Evolutionary conservation across 495 filamentous ascomycete species (phyloP).

Genomic region (Aspergillus mulundensis): DNA sequence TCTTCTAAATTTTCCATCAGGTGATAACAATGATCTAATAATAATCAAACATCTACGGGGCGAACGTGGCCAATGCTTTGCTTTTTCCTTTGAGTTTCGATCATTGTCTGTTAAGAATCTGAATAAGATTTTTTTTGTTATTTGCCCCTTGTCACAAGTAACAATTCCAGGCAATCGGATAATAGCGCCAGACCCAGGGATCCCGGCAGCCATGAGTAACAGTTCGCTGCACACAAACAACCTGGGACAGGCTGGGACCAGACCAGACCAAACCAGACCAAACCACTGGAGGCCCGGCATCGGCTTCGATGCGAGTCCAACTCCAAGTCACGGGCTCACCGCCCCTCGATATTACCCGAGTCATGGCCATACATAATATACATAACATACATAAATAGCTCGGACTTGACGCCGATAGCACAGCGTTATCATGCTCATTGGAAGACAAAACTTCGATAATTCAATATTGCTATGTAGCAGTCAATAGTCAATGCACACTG

Average conservation of each 20-base stretch:
- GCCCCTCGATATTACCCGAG: slow-evolving; percentile 7
- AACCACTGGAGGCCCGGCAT: neutral
- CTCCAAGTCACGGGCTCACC: slow-evolving; percentile 8
- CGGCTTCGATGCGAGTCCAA: neutral
- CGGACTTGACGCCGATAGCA: neutral
- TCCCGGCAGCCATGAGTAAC: neutral
- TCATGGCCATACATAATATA: too few relatives aligned
- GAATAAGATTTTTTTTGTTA: neutral
- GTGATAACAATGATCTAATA: neutral
- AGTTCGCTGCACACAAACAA: too few relatives aligned
- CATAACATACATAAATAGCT: neutral
- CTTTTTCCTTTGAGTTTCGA: slow-evolving; percentile 3
- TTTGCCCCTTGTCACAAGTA: slow-evolving; percentile 10
- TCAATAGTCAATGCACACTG: neutral
- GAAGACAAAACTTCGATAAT: too few relatives aligned
- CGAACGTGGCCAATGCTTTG: slow-evolving; percentile 2
- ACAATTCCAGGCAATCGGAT: slow-evolving; percentile 7
- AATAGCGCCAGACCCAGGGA: neutral
- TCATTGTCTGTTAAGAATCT: neutral
- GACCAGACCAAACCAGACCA: too few relatives aligned
- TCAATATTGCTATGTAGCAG: neutral
- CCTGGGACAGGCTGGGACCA: too few relatives aligned
- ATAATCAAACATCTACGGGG: neutral
- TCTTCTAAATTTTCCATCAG: slow-evolving; percentile 7
- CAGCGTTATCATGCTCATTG: neutral